phyloP scores from a whole-genome alignment of 306 rosid genomes.

The Argentina anserina region DNA sequence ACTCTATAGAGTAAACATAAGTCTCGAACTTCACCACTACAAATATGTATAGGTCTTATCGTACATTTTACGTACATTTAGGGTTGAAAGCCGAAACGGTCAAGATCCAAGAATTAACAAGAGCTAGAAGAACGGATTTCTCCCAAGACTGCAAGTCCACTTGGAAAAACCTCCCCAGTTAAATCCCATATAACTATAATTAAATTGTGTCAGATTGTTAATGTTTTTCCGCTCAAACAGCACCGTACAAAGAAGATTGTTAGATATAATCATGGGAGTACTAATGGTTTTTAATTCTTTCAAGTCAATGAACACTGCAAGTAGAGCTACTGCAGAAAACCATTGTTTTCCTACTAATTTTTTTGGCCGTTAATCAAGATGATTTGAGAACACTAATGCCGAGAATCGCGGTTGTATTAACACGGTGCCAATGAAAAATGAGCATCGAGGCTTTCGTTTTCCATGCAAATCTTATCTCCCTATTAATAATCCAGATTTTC shows the following conservation, averaged over 20 bases:
- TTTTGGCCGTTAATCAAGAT: slow-evolving; percentile 18
- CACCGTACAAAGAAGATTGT: slow-evolving; percentile 2
- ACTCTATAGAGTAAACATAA: no score
- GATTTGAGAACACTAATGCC: slow-evolving; percentile 47
- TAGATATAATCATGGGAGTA: no score
- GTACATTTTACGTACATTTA: neutral
- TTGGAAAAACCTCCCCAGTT: neutral
- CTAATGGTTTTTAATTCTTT: no score
- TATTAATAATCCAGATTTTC: slow-evolving; percentile 7
- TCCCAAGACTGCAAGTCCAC: neutral
- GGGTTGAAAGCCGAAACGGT: neutral
- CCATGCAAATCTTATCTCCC: slow-evolving; percentile 46
- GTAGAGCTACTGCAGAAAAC: neutral
- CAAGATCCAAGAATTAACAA: slow-evolving; percentile 9
- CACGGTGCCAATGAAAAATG: slow-evolving; percentile 23
- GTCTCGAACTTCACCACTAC: neutral
- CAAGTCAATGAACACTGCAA: slow-evolving; percentile 5
- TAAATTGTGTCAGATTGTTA: neutral
- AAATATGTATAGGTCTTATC: neutral
- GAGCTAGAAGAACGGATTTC: neutral
- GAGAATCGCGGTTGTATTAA: slow-evolving; percentile 53
- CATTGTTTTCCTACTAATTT: slow-evolving; percentile 12
- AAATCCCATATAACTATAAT: neutral
- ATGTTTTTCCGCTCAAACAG: neutral
- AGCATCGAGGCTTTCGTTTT: slow-evolving; percentile 42